These are phyloP conservation scores for Onygenales sp. DNA, from an alignment of 2,329 filamentous ascomycete genomes.

Conservation along the genomic window DNA sequence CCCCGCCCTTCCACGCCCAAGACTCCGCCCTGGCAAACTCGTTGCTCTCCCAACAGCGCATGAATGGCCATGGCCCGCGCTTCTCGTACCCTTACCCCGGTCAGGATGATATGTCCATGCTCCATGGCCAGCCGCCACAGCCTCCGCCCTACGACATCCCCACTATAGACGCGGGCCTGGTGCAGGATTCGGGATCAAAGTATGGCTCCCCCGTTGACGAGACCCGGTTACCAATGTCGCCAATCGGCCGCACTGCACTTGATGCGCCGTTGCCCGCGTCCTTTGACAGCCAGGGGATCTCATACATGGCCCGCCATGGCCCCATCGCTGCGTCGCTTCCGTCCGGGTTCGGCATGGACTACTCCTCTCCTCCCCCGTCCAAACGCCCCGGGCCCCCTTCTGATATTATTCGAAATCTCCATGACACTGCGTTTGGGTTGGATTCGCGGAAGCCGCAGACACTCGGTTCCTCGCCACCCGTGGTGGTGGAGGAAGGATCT, in stretches of 20 bases:
- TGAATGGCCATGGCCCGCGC: constrained; percentile 39
- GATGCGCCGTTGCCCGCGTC: constrained; percentile 89
- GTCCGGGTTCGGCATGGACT: constrained; percentile 77
- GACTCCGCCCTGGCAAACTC: constrained; percentile 67
- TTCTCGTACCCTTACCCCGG: constrained; percentile 30
- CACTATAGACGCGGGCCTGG: constrained; percentile 49
- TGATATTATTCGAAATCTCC: constrained; percentile 50
- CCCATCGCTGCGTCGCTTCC: constrained; percentile 89
- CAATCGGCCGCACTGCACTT: constrained; percentile 66
- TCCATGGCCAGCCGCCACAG: constrained; percentile 32
- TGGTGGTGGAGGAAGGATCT: constrained; percentile 56
- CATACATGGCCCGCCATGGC: constrained; percentile 78
- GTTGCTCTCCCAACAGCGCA: constrained; percentile 54
- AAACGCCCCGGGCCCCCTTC: constrained; percentile 57
- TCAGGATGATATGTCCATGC: constrained; percentile 35
- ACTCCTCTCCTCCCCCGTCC: constrained; percentile 62
- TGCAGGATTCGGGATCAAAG: constrained; percentile 49
- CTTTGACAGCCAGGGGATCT: constrained; percentile 93
- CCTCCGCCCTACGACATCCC: constrained; percentile 40
- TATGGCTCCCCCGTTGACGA: constrained; percentile 81
- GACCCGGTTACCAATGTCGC: constrained; percentile 69
- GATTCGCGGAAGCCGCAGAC: constrained; percentile 55
- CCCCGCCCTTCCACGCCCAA: constrained; percentile 52
- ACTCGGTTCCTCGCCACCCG: constrained; percentile 49
- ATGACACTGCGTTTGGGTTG: constrained; percentile 59